Conservation (phyloP, 805 yeast species). For the Myxozyma mucilagina region DNA sequence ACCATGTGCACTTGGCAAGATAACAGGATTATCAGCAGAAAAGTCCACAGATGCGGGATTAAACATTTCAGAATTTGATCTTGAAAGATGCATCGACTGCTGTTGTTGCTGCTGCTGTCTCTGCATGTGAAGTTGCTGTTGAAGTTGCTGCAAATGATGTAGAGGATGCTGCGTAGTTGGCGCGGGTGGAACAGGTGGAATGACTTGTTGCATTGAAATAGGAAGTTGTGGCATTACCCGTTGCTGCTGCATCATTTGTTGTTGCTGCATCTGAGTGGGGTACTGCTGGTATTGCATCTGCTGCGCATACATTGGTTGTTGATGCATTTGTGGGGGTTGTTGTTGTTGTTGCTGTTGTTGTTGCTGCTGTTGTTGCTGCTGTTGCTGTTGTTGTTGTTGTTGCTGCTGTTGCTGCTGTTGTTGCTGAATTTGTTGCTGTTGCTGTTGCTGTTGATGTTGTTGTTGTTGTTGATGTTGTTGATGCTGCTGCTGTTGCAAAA, state of each 20-base stretch:
- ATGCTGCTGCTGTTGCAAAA: background rate
- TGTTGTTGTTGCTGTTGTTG: background rate
- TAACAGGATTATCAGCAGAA: slow-evolving; percentile 3
- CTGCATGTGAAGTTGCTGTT: slow-evolving; percentile 20
- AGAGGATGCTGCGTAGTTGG: slow-evolving; percentile 18
- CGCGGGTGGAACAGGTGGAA: slow-evolving; percentile 21
- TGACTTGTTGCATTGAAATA: slow-evolving; percentile 20
- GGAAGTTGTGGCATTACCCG: slow-evolving; percentile 13
- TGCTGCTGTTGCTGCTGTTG: background rate
- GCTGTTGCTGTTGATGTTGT: background rate
- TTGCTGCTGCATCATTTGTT: slow-evolving; percentile 11
- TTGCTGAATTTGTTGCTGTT: background rate
- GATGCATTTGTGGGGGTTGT: background rate
- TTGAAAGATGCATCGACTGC: background rate
- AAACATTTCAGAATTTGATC: background rate
- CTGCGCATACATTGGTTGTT: background rate
- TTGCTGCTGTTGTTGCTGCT: background rate
- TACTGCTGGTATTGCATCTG: slow-evolving; percentile 1
- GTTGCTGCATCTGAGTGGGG: slow-evolving; percentile 6
- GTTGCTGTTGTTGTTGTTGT: background rate
- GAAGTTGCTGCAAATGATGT: slow-evolving; percentile 23
- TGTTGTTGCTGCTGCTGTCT: slow-evolving; percentile 18
- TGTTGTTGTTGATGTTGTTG: background rate
- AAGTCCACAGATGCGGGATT: slow-evolving; percentile 4
- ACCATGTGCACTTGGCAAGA: slow-evolving; percentile 18